Evolutionary conservation across 2,329 filamentous ascomycete genomes (phyloP).

Genomic region (Neodidymelliopsis sp.): DNA sequence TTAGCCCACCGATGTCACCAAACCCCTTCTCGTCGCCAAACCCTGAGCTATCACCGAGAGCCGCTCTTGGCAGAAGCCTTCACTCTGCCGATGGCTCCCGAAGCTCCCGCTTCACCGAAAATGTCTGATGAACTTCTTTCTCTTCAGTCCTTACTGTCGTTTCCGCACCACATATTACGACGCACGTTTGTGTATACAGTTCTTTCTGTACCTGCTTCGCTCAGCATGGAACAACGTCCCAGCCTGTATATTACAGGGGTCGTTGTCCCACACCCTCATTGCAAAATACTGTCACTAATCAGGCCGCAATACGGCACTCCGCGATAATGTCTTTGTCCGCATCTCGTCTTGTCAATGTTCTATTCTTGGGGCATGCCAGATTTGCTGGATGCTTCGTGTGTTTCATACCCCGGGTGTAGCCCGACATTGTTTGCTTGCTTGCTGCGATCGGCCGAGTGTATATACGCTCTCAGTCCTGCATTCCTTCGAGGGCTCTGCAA

Average conservation of each 20-base stretch:
- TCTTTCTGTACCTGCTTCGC: conserved; percentile 11
- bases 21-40: conserved; percentile 46
- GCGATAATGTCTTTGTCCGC: conserved; percentile 14
- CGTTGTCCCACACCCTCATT: neutral
- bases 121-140: conserved; percentile 47
- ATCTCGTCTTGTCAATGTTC: conserved; percentile 9
- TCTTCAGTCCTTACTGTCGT: conserved; percentile 34
- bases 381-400: neutral
- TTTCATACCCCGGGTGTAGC: conserved; percentile 12
- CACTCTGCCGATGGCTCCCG: conserved; percentile 56
- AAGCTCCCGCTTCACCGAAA: conserved; percentile 57
- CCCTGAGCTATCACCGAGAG: conserved; percentile 31
- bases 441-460: neutral
- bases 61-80: conserved; percentile 53
- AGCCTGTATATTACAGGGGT: neutral
- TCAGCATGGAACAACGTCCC: neutral
- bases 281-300: conserved; percentile 8
- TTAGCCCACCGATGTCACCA: conserved; percentile 52
- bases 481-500: neutral
- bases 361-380: neutral
- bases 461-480: conserved; percentile 2
- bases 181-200: conserved; percentile 35
- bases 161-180: conserved; percentile 33
- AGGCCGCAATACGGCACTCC: conserved; percentile 6
- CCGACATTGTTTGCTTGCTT: conserved; percentile 7